These are phyloP conservation scores for Candolleomyces aberdarensis DNA, from an alignment of 768 basidiomycete species.

Conservation along the genomic window DNA sequence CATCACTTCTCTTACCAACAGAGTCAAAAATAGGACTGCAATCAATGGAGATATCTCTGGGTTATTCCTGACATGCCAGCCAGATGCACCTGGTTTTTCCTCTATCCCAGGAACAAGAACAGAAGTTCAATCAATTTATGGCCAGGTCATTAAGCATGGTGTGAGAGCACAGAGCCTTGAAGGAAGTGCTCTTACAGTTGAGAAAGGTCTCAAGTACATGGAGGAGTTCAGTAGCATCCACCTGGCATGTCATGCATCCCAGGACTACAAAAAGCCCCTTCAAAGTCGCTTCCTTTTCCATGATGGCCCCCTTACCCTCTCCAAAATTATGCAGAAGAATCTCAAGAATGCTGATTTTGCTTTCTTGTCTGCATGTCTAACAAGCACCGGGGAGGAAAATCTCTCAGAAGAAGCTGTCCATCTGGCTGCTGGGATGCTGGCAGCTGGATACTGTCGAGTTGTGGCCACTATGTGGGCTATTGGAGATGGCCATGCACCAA, in stretches of 20 bases:
- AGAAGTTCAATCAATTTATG: not conserved
- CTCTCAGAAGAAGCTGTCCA: conserved; percentile 25
- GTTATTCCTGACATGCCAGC: not conserved
- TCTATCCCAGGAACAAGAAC: not conserved
- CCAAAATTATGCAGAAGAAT: conserved; percentile 14
- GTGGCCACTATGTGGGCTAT: conserved; percentile 42
- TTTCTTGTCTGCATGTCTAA: conserved; percentile 41
- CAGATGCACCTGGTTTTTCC: not conserved
- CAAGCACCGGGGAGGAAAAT: conserved; percentile 23
- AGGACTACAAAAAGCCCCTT: conserved; percentile 14
- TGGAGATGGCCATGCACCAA: conserved; percentile 26
- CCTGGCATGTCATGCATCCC: conserved; percentile 26
- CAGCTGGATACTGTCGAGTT: conserved; percentile 19
- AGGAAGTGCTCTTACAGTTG: not conserved
- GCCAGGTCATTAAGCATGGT: not conserved
- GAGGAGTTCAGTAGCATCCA: conserved; percentile 20
- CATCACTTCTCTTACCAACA: not conserved
- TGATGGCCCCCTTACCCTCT: conserved; percentile 8
- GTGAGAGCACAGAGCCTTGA: not conserved
- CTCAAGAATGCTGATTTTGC: conserved; percentile 25
- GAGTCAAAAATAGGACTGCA: not conserved
- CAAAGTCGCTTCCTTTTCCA: conserved; percentile 4
- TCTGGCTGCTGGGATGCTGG: conserved; percentile 36
- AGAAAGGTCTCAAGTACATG: conserved; percentile 2
- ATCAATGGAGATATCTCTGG: not conserved